Conservation (phyloP, 371 early-diverging fungal species). For the Mucor circinelloides region DNA sequence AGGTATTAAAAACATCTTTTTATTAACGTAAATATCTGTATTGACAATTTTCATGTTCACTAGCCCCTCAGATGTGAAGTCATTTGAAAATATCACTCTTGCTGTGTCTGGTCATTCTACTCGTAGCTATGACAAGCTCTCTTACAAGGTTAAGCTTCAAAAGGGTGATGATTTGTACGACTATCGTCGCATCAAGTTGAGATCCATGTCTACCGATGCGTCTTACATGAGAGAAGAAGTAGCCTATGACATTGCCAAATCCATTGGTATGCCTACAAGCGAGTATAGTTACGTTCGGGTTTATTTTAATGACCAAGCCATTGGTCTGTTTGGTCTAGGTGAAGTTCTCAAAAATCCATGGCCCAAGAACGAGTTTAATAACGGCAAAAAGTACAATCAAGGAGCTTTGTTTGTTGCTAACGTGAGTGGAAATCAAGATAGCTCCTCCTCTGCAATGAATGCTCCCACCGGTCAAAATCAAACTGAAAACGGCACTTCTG, state of each 20-base stretch:
- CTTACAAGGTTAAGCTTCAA: constrained; percentile 30
- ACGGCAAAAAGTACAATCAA: constrained; percentile 31
- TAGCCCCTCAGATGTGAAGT: constrained; percentile 7
- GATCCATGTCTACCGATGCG: constrained; percentile 42
- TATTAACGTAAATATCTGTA: background rate
- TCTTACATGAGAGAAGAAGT: constrained; percentile 55
- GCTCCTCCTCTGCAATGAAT: background rate
- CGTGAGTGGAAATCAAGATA: constrained; percentile 18
- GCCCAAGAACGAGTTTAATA: constrained; percentile 30
- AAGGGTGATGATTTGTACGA: constrained; percentile 29
- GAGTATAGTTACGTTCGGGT: constrained; percentile 38
- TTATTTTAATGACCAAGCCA: constrained; percentile 32
- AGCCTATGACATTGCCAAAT: constrained; percentile 46
- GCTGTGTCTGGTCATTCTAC: constrained; percentile 33
- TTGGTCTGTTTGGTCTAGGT: constrained; percentile 41
- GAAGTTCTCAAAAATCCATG: constrained; percentile 40
- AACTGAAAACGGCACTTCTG: background rate
- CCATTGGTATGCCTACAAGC: constrained; percentile 45
- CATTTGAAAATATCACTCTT: constrained; percentile 14
- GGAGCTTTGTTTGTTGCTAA: constrained; percentile 22
- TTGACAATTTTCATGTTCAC: background rate
- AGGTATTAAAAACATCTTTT: constrained; percentile 19
- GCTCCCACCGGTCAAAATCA: background rate
- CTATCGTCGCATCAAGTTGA: constrained; percentile 35
- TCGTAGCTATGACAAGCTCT: constrained; percentile 17